Evolutionary conservation across 257 asterid genomes (phyloP).

Genomic region (Cinchona pubescens): DNA sequence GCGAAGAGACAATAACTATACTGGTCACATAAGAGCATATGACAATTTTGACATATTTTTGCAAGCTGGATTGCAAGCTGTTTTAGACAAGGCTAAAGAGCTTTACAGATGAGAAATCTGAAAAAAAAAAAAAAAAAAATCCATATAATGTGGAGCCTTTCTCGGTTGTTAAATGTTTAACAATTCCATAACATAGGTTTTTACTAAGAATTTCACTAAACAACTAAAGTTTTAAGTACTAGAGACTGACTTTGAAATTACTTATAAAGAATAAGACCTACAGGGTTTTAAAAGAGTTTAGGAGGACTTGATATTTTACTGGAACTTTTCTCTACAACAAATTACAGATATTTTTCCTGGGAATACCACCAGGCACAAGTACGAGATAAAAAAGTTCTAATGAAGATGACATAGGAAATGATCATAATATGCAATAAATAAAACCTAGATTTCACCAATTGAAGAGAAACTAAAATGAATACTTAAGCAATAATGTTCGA

Average conservation of each 20-base stretch:
- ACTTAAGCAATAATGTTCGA: neutral
- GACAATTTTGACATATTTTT: no score
- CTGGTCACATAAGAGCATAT: no score
- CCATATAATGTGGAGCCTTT: neutral
- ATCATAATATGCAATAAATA: neutral
- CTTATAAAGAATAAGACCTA: neutral
- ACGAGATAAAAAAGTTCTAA: neutral
- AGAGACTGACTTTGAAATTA: neutral
- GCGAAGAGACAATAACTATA: no score
- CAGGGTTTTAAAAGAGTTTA: neutral
- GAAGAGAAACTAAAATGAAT: neutral
- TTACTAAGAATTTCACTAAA: neutral
- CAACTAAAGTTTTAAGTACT: neutral
- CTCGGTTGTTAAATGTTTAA: neutral
- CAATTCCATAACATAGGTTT: neutral
- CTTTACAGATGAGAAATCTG: neutral
- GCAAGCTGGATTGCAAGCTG: neutral
- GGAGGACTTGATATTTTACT: neutral
- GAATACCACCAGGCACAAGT: constrained; percentile 2
- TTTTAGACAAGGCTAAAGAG: neutral
- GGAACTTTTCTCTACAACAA: neutral
- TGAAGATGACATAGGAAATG: neutral
- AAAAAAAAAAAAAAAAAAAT: neutral
- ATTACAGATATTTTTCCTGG: constrained; percentile 2
- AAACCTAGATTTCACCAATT: neutral